phyloP scores from a whole-genome alignment of 2,329 filamentous ascomycete species.

The Elsinoe arachidis region DNA sequence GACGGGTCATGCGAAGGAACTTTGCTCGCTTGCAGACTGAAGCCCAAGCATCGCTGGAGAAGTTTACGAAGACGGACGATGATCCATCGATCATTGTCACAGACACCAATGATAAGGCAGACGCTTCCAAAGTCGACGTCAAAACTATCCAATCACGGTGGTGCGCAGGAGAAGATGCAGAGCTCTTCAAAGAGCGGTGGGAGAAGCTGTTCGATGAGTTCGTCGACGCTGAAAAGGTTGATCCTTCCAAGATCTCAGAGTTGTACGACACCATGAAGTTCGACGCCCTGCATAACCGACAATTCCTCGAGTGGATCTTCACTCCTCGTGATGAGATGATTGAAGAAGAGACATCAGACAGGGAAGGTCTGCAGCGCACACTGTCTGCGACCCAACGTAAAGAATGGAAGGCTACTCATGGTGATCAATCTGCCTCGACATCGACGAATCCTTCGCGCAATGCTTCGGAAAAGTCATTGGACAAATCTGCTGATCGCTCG shows the following conservation, averaged over 20 bases:
- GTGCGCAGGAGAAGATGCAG: constrained; percentile 93
- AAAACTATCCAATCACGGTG: constrained; percentile 70
- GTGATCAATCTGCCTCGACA: constrained; percentile 6
- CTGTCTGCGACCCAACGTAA: constrained; percentile 25
- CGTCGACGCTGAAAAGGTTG: constrained; percentile 92
- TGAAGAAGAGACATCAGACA: constrained; percentile 46
- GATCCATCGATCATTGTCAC: constrained; percentile 9
- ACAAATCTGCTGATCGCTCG: neutral
- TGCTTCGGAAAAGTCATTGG: constrained; percentile 1
- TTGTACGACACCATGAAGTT: constrained; percentile 99
- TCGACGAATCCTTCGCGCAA: neutral
- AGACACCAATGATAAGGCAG: neutral
- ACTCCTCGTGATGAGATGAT: constrained; percentile 74
- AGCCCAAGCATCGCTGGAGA: constrained; percentile 51
- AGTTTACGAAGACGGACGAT: constrained; percentile 36
- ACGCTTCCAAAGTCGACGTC: constrained; percentile 2
- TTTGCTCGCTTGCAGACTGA: constrained; percentile 64
- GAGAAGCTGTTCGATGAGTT: constrained; percentile 97
- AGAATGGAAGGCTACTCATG: constrained; percentile 16
- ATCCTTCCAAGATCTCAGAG: constrained; percentile 97
- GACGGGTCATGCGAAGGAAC: constrained; percentile 89
- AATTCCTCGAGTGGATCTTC: constrained; percentile 96
- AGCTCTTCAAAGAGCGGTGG: constrained; percentile 93
- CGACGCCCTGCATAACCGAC: constrained; percentile 90
- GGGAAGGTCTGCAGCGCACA: constrained; percentile 21